Percentiles rank a stretch among this genome's conserved stretches.
Conservation (phyloP, 495 filamentous ascomycete species). For the Trichoderma gamsii region DNA sequence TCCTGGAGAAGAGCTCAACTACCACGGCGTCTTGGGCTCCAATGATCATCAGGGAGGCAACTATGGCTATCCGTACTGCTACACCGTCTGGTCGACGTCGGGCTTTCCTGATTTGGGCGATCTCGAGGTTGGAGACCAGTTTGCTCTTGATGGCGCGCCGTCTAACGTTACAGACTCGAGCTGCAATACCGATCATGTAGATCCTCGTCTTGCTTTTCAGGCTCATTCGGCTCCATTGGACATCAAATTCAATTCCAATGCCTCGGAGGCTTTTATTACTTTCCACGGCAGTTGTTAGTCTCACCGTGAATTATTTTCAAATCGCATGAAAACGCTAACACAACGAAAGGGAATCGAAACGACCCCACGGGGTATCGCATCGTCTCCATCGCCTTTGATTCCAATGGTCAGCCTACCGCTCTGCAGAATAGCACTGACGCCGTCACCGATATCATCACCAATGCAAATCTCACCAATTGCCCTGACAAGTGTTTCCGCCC, state of each 20-base stretch:
- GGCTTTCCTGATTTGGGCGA: conserved; percentile 23
- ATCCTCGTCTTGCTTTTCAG: conserved; percentile 50
- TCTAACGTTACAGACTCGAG: conserved; percentile 14
- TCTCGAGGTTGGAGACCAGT: conserved; percentile 34
- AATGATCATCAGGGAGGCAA: conserved; percentile 29
- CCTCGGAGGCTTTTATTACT: conserved; percentile 31
- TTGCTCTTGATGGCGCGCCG: conserved; percentile 38
- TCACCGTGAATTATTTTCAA: not conserved
- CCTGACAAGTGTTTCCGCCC: conserved; percentile 50
- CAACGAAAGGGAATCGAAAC: conserved; percentile 42
- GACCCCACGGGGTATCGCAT: conserved; percentile 53
- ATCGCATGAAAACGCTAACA: conserved; percentile 1
- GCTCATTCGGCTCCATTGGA: conserved; percentile 59
- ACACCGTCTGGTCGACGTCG: conserved; percentile 52
- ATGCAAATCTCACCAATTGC: conserved; percentile 38
- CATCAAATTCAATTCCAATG: conserved; percentile 43
- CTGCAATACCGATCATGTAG: conserved; percentile 34
- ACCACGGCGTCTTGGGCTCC: conserved; percentile 53
- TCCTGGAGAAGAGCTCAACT: conserved; percentile 71
- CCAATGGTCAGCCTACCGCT: conserved; percentile 38
- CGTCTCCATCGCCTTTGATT: conserved; percentile 36
- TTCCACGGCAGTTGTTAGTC: conserved; percentile 40
- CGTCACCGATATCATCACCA: conserved; percentile 45
- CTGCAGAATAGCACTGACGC: conserved; percentile 35
- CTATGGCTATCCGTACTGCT: conserved; percentile 67